Evolutionary conservation across 2,329 filamentous ascomycete species (phyloP), one percentile per base, ranked within the genome.

Genomic region (Scedosporium aurantiacum): DNA sequence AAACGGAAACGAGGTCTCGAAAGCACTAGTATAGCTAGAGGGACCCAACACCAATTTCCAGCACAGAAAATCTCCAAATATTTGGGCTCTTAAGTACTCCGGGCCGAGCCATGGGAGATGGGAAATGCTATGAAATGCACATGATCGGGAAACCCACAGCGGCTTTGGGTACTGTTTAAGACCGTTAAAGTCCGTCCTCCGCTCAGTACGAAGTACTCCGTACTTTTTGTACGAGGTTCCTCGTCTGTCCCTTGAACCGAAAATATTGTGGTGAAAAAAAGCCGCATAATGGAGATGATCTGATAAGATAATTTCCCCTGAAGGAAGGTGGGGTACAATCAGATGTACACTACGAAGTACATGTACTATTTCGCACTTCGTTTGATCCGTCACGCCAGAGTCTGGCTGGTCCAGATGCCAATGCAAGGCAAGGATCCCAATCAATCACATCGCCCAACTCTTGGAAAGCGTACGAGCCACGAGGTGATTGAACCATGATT

Each of bases 241-340:
- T 57, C 14, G 60, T 60, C 60, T 63, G n/a, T 21, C 18, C 43
- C 43, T 21, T 47, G 43, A 21, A 18, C 43, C 43, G n/a, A n/a
- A 21, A 47, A 47, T 7, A 2, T 2, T 21, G 6, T 14, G 18
- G 37, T 18, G 10, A 18, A 6, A 61, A 32, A 10, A 61, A 32
- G 7, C 41, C 25, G 25, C 47, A n/a, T 37, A 21, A 23, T 23
- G 32, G 55, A 47, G n/a, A 50, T 62, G 60, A 58, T 60, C 59
- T 56, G 60, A 62, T 60, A 56, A 59, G 61, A 58, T 27, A 55
- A 54, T 28, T 52, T 45, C 3, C 50, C 10, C n/a, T 18, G 55
- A 18, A 27, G 14, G 28, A 57, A 16, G 32, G 23, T 32, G 14
- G 55, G 55, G 16, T 18, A 25, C 21, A 8, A n/a, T n/a, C n/a